Base-by-base conservation (phyloP, 495 filamentous ascomycete genomes). In the Xylaria telfairii region DNA sequence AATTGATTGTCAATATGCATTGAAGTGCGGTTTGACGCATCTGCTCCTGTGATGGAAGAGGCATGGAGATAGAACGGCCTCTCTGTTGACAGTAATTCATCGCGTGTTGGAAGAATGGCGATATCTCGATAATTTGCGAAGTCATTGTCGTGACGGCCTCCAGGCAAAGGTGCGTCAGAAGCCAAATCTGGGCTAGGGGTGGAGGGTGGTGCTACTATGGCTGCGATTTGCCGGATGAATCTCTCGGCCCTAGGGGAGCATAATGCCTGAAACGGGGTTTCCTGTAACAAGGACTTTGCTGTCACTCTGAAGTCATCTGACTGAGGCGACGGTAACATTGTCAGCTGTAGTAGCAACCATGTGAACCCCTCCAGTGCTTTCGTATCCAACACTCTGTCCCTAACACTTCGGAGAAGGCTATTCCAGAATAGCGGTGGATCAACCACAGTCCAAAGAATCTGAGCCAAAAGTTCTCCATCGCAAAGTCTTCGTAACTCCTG, bases 71-170 rank as follows among this genome's bases (percentile, higher is more conserved):
- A 89, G 80, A 90, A 94, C 0, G 91, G 88, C 32, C 71, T 77
- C 47, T 87, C 86, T 0, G 74, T 84, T 0, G 83, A 90, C 0
- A 82, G 68, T n/a, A 95, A 82, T 75, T 96, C 93, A 63, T 90
- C 89, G 0, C 85, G 72, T 0, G 92, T 95, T 0, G 92, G 93
- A 42, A 89, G 82, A 60, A 94, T 91, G 15, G 84, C 72, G 46
- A 93, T 91, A 37, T 88, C 56, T 0, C 89, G 84, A 72, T 90
- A 90, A 67, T 92, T 85, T 0, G 69, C 79, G 73, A 84, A 86
- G 74, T 95, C 93, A 74, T 96, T 95, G 73, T 96, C 91, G 73
- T 96, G 92, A 0, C 93, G 86, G 0, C 93, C 92, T 3, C 92
- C 92, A 4, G 91, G 65, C 2, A 42, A n/a, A 17, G 19, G 15